These are phyloP conservation scores for Hygrophorus russula DNA, from an alignment of 768 basidiomycete genomes.

Conservation along the genomic window DNA sequence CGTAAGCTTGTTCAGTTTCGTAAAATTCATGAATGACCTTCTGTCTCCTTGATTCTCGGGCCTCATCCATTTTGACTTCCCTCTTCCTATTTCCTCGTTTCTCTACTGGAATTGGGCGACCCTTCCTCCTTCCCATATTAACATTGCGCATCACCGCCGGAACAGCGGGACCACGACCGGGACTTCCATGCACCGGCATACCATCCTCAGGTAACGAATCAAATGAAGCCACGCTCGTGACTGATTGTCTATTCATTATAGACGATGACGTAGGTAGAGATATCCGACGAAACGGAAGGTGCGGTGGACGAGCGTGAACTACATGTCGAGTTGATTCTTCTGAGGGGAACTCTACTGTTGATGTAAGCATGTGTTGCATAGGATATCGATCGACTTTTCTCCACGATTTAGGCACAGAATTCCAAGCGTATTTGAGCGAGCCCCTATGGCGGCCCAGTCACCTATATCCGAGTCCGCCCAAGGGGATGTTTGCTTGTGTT, in stretches of 20 bases:
- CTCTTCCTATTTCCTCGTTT: slow-evolving; percentile 7
- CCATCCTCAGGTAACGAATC: slow-evolving; percentile 57
- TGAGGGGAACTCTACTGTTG: too few relatives aligned
- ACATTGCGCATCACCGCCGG: slow-evolving; percentile 22
- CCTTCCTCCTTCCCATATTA: slow-evolving; percentile 19
- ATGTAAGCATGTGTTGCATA: too few relatives aligned
- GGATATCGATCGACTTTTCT: too few relatives aligned
- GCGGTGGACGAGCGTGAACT: slow-evolving; percentile 24
- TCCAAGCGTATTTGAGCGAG: too few relatives aligned
- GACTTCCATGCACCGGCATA: slow-evolving; percentile 6
- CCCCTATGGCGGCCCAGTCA: too few relatives aligned
- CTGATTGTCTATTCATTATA: slow-evolving; percentile 46
- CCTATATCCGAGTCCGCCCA: too few relatives aligned
- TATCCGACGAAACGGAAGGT: slow-evolving; percentile 54
- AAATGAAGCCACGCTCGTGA: slow-evolving; percentile 62
- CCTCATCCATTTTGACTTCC: slow-evolving; percentile 33
- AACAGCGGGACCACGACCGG: slow-evolving; percentile 10
- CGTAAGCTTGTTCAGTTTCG: slow-evolving; percentile 71
- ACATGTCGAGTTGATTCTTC: too few relatives aligned
- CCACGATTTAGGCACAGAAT: too few relatives aligned
- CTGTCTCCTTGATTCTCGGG: slow-evolving; percentile 41
- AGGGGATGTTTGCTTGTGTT: too few relatives aligned
- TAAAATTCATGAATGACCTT: slow-evolving; percentile 75
- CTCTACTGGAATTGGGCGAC: slow-evolving; percentile 10
- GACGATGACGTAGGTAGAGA: slow-evolving; percentile 46